Percentiles rank a stretch among this genome's conserved stretches.
Conservation (phyloP, 768 basidiomycete genomes). For the Hydnomerulius pinastri region DNA sequence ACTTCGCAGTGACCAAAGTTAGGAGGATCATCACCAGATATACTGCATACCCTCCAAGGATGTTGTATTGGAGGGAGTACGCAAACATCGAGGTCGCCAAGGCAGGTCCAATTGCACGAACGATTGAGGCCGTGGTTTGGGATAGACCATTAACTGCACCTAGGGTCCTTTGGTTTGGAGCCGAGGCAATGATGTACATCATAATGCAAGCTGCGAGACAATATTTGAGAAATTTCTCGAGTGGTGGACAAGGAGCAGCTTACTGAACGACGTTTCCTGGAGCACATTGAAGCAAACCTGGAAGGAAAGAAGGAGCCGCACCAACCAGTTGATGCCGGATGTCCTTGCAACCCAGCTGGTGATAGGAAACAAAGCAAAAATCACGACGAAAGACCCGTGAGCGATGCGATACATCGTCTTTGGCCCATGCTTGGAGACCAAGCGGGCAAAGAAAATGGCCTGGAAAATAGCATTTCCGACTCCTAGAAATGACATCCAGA, state of each 20-base stretch:
- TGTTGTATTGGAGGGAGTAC: conserved; percentile 43
- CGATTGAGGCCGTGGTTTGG: conserved; percentile 46
- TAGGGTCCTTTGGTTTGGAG: conserved; percentile 55
- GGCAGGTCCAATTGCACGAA: conserved; percentile 50
- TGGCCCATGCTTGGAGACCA: conserved; percentile 38
- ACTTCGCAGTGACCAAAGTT: no score
- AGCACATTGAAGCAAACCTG: conserved; percentile 46
- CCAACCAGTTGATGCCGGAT: no score
- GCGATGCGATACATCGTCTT: conserved; percentile 30
- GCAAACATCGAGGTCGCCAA: conserved; percentile 53
- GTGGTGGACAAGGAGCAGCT: conserved; percentile 24
- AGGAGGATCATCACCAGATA: no score
- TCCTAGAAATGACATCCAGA: conserved; percentile 38
- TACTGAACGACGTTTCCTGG: conserved; percentile 59
- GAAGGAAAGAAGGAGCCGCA: no score
- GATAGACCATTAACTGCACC: conserved; percentile 66
- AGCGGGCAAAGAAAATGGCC: conserved; percentile 37
- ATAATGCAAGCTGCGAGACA: conserved; percentile 56
- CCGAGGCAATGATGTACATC: conserved; percentile 63
- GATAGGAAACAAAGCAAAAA: conserved; percentile 31
- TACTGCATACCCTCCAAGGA: conserved; percentile 50
- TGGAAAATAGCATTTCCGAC: conserved; percentile 41
- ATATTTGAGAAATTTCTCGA: no score
- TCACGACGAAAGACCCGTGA: conserved; percentile 20
- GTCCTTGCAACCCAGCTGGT: no score